Conservation (phyloP, 1,284 basidiomycete species). For the Apiotrichum laibachii region DNA sequence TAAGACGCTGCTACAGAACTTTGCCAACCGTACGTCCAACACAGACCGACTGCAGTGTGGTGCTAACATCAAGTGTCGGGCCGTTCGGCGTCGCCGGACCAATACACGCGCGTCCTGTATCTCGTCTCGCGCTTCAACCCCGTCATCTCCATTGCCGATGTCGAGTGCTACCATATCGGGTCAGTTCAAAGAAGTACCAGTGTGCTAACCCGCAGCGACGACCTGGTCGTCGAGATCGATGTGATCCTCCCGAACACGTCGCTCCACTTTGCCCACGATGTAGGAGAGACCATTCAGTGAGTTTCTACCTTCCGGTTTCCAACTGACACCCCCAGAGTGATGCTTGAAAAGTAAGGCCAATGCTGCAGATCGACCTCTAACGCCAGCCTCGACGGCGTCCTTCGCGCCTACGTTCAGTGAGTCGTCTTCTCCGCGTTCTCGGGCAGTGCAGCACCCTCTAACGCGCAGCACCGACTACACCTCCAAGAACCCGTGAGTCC, state of each 20-base stretch:
- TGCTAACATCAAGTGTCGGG: slow-evolving; percentile 35
- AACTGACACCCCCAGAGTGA: slow-evolving; percentile 27
- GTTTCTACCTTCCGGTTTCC: slow-evolving; percentile 1
- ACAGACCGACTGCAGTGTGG: slow-evolving; percentile 2
- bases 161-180: slow-evolving; percentile 53
- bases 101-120: slow-evolving; percentile 53
- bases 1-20: slow-evolving; percentile 53
- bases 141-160: slow-evolving; percentile 45
- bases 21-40: slow-evolving; percentile 43
- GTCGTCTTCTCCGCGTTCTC: slow-evolving; percentile 4
- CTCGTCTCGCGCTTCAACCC: slow-evolving; percentile 53
- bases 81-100: slow-evolving; percentile 35
- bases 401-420: slow-evolving; percentile 53
- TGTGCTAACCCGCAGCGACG: slow-evolving; percentile 34
- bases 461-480: slow-evolving; percentile 35
- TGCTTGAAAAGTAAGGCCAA: slow-evolving; percentile 39
- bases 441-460: background rate
- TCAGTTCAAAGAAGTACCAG: slow-evolving; percentile 17
- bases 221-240: slow-evolving; percentile 54
- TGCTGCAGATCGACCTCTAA: slow-evolving; percentile 19
- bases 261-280: slow-evolving; percentile 53
- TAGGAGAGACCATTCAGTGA: slow-evolving; percentile 52
- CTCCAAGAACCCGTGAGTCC: slow-evolving; percentile 40
- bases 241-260: slow-evolving; percentile 53
- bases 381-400: slow-evolving; percentile 48